Conservation (phyloP, 768 basidiomycete species). For the Trametes cubensis region DNA sequence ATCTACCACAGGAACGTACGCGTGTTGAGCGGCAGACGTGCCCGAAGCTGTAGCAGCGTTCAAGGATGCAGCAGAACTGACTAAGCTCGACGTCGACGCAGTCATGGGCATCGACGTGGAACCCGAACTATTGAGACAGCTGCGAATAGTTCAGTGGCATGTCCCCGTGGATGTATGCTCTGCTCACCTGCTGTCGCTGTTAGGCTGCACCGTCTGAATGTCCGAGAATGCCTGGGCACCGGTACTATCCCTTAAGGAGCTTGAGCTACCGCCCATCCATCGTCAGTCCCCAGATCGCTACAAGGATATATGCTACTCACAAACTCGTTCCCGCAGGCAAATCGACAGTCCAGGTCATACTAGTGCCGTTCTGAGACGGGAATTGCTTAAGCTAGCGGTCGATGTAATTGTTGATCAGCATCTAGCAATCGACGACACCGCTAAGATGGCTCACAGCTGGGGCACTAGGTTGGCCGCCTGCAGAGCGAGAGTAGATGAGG, state of each 20-base stretch:
- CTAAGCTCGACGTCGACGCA: background rate
- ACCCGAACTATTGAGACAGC: slow-evolving; percentile 34
- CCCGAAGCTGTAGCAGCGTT: slow-evolving; percentile 5
- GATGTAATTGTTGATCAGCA: background rate
- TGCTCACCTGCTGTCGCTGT: slow-evolving; percentile 27
- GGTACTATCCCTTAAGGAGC: slow-evolving; percentile 58
- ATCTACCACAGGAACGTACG: background rate
- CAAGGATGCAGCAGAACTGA: slow-evolving; percentile 9
- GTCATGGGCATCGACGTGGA: slow-evolving; percentile 6
- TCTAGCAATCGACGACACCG: background rate
- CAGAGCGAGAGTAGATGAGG: background rate
- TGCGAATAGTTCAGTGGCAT: background rate
- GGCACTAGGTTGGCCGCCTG: slow-evolving; percentile 57
- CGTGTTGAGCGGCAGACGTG: background rate
- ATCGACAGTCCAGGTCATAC: slow-evolving; percentile 59
- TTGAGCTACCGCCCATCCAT: slow-evolving; percentile 43
- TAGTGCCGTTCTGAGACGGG: slow-evolving; percentile 44
- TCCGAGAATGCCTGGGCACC: slow-evolving; percentile 58
- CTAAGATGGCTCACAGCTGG: slow-evolving; percentile 46
- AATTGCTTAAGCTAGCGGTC: slow-evolving; percentile 56
- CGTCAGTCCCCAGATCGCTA: background rate
- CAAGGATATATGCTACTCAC: slow-evolving; percentile 42
- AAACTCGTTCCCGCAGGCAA: slow-evolving; percentile 46
- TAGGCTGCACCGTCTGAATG: slow-evolving; percentile 45
- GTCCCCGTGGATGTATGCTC: too few species aligned